These are phyloP conservation scores for Thalassiosira pacifica DNA, from an alignment of 352 stramenopile genomes.

Conservation along the genomic window DNA sequence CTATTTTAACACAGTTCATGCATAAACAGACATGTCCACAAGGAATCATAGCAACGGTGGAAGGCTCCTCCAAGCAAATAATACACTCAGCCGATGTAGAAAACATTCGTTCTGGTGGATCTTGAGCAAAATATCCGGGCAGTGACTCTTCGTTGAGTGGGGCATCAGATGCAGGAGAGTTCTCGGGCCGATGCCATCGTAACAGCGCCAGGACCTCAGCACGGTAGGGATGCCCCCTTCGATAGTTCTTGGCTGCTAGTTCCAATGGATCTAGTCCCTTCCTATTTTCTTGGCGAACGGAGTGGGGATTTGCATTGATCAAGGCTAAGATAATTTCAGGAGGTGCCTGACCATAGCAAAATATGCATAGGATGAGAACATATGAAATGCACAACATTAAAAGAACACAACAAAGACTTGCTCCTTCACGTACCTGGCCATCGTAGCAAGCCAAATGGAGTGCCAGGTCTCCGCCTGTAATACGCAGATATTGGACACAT, in stretches of 20 bases:
- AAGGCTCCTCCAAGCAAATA: slow-evolving; percentile 41
- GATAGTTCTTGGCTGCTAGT: slow-evolving; percentile 59
- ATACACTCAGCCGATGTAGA: slow-evolving; percentile 44
- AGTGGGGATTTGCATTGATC: not conserved
- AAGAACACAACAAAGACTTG: too few relatives aligned
- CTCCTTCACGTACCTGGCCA: too few relatives aligned
- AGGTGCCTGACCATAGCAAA: too few relatives aligned
- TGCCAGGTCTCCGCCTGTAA: too few relatives aligned
- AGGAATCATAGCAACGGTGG: slow-evolving; percentile 48
- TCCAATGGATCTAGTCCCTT: slow-evolving; percentile 37
- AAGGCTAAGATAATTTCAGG: too few relatives aligned
- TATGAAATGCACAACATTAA: too few relatives aligned
- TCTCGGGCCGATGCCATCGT: slow-evolving; percentile 32
- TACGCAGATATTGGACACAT: too few relatives aligned
- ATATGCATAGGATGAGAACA: too few relatives aligned
- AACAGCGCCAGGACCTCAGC: slow-evolving; percentile 34
- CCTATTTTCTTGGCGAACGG: slow-evolving; percentile 44
- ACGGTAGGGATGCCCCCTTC: slow-evolving; percentile 31
- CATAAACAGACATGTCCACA: slow-evolving; percentile 59
- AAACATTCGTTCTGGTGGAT: slow-evolving; percentile 46
- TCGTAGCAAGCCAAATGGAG: too few relatives aligned
- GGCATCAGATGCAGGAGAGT: not conserved
- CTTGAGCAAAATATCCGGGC: slow-evolving; percentile 32
- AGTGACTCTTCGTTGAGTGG: not conserved
- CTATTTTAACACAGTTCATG: slow-evolving; percentile 33